Percentiles rank a stretch among this genome's conserved stretches.
Evolutionary conservation across 306 rosid species (phyloP).

Genomic region (Cicer arietinum): DNA sequence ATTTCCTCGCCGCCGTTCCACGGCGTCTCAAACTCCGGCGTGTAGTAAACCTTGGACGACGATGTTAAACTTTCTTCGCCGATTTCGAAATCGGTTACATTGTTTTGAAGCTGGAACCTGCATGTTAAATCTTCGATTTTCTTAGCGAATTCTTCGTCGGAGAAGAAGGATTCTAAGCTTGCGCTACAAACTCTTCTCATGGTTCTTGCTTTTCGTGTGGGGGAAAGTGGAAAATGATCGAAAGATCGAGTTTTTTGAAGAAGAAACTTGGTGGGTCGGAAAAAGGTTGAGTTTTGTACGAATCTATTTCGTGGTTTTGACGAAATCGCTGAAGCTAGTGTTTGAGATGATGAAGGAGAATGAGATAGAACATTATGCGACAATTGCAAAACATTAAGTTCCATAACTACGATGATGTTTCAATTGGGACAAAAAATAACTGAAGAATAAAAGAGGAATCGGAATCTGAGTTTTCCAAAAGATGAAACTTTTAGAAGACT

Average conservation of each 20-base stretch:
- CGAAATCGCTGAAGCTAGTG: conserved; percentile 61
- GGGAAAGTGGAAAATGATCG: conserved; percentile 35
- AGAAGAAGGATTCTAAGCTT: conserved; percentile 61
- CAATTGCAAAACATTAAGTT: conserved; percentile 66
- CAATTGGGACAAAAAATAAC: not conserved
- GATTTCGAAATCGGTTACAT: conserved; percentile 42
- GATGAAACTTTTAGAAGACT: conserved; percentile 18
- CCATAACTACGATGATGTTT: conserved; percentile 48
- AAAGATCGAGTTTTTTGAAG: conserved; percentile 56
- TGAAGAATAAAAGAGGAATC: not conserved
- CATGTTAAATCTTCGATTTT: conserved; percentile 73
- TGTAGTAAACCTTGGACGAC: not conserved
- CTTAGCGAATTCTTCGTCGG: conserved; percentile 84
- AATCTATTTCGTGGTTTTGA: conserved; percentile 54
- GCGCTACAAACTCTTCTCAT: conserved; percentile 66
- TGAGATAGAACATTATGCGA: conserved; percentile 65
- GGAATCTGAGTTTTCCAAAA: conserved; percentile 21
- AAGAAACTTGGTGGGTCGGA: conserved; percentile 42
- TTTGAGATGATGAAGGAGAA: conserved; percentile 64
- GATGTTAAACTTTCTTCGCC: not conserved
- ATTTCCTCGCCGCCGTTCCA: conserved; percentile 59
- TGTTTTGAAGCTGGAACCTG: conserved; percentile 57
- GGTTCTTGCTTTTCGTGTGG: conserved; percentile 34
- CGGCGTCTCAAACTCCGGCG: conserved; percentile 50
- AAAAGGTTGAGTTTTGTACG: conserved; percentile 52